Evolutionary conservation across 805 yeast genomes (phyloP), one percentile per base, ranked within the genome.

Genomic region (Debaryomyces maramus): DNA sequence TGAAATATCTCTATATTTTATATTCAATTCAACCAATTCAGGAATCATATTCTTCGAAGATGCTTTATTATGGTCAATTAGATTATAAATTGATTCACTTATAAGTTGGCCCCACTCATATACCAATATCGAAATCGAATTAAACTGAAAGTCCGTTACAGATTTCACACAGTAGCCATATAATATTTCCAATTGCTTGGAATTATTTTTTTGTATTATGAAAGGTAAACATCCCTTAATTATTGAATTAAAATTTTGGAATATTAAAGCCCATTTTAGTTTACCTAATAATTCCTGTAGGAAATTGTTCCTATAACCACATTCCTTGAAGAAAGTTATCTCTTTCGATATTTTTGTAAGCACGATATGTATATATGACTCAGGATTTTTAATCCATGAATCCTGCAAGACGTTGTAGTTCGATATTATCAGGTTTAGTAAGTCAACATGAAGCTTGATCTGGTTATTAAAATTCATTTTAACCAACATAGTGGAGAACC

Each of bases 181-280:
- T 3, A 61, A 23, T 20, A 48, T 34, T 5, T 29, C 27, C 2
- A 59, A 38, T 32, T 55, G 52, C n/a, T 37, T 36, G 0, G 37
- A 32, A 27, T 47, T 34, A 8, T 44, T 38, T 4, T 41, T 33
- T 5, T 37, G 29, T 4, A 58, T 15, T 19, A 66, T 29, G 29
- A 17, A 10, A 0, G 62, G 58, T n/a, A 65, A 43, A 5, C 56
- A 44, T 3, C 40, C 39, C 6, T 41, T 33, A 6, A 65, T 41
- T 3, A 57, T 42, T 3, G 32, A 31, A 19, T 45, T 51, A 30
- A 64, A 56, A 32, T 63, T 59, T 2, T 38, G 39, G 32, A 68
- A 62, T 1, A 69, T 46, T 34, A 56, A 48, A 11, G 29, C 40
- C 72, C 72, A 67, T 20, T 50, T 53, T 19, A 68, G 44, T 29